phyloP scores from a whole-genome alignment of 78 protist genomes.

The Carpediemonas membranifera region DNA sequence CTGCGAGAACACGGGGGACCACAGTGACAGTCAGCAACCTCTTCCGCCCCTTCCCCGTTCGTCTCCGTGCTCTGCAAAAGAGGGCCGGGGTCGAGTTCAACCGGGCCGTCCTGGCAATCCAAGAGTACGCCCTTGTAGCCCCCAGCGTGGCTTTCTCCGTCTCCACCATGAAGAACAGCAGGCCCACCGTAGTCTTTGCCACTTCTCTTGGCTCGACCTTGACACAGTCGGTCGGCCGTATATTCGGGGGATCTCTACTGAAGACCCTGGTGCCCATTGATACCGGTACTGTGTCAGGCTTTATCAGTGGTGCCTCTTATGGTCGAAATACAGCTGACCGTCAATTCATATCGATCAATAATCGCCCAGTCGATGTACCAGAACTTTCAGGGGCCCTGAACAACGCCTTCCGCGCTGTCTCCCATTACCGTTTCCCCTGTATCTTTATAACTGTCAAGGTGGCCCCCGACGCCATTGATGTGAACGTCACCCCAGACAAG shows the following conservation, averaged over 20 bases:
- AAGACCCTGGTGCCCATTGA: no score
- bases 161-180: no score
- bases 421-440: constrained; percentile 33
- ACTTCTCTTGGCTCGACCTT: no score
- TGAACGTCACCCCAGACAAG: constrained; percentile 89
- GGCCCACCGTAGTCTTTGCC: no score
- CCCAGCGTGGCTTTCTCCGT: no score
- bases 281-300: no score
- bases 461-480: constrained; percentile 41
- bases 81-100: no score
- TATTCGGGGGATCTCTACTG: no score
- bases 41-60: constrained; percentile 63
- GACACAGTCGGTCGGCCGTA: no score
- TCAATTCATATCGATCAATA: constrained; percentile 58
- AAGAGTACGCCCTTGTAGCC: no score
- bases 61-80: constrained; percentile 33
- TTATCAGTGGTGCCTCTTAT: not conserved
- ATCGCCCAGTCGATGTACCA: constrained; percentile 63
- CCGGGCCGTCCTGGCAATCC: no score
- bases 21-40: constrained; percentile 39
- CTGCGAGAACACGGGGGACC: constrained; percentile 50
- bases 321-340: constrained; percentile 39
- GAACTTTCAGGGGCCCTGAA: constrained; percentile 34
- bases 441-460: not conserved
- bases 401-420: constrained; percentile 31